phyloP scores from a whole-genome alignment of 1,139 yeast species.

The Chernovozyma aurita region DNA sequence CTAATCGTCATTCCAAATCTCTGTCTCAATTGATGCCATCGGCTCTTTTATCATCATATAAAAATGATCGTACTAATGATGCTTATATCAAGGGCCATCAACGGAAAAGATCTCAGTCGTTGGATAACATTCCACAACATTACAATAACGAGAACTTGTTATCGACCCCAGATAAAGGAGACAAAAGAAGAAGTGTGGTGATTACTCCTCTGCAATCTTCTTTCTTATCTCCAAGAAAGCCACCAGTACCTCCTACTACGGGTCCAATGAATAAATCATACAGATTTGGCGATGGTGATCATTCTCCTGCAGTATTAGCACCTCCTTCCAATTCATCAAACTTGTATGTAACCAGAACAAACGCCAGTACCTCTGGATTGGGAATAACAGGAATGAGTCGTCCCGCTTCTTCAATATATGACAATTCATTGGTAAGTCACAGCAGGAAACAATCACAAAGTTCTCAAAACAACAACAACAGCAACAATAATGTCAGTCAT shows the following conservation, averaged over 20 bases:
- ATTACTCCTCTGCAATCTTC: conserved; percentile 12
- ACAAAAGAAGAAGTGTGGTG: conserved; percentile 10
- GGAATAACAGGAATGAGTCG: conserved; percentile 20
- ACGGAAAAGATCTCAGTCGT: conserved; percentile 47
- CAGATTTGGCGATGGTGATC: conserved; percentile 1
- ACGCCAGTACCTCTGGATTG: conserved; percentile 19
- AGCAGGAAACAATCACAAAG: conserved; percentile 9
- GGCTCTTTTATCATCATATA: conserved; percentile 11
- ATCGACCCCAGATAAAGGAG: conserved; percentile 6
- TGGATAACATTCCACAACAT: conserved; percentile 38
- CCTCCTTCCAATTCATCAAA: conserved; percentile 8
- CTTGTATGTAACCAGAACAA: conserved; percentile 23
- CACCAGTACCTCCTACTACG: conserved; percentile 56
- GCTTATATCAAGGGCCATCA: conserved; percentile 23
- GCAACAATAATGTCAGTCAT: neutral
- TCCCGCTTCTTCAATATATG: conserved; percentile 45
- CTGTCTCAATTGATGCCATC: conserved; percentile 15
- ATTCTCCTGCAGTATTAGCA: conserved; percentile 6
- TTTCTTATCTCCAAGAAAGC: conserved; percentile 59
- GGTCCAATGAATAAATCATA: conserved; percentile 33
- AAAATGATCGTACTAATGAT: conserved; percentile 1
- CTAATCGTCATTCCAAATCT: conserved; percentile 2
- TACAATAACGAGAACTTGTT: conserved; percentile 4
- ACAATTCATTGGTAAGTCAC: conserved; percentile 27
- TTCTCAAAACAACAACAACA: neutral